These are phyloP conservation scores for Tuctoria greenei DNA, from an alignment of 176 grass and related monocot species.

Conservation along the genomic window DNA sequence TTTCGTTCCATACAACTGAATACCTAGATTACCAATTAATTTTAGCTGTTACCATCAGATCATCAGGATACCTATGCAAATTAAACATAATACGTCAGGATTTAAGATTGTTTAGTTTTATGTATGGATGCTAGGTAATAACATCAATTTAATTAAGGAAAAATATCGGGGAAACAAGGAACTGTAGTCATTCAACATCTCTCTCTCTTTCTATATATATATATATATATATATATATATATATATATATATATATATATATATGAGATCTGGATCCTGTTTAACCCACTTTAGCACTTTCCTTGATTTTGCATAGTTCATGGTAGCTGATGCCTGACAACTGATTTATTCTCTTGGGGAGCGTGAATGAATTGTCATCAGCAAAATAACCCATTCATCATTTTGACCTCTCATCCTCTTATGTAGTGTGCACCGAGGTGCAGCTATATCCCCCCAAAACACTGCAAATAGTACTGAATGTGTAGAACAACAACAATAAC, in stretches of 20 bases:
- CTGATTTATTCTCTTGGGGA: background rate
- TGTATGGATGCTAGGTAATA: background rate
- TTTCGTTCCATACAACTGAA: conserved; percentile 1
- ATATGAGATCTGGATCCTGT: background rate
- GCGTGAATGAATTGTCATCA: background rate
- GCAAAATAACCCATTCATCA: background rate
- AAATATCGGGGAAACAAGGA: background rate
- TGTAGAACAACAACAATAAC: too few relatives aligned
- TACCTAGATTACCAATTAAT: background rate
- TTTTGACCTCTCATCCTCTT: background rate
- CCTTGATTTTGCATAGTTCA: background rate
- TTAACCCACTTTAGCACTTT: conserved; percentile 12
- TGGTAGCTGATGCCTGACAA: background rate
- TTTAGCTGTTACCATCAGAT: background rate
- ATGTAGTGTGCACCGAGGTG: background rate
- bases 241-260: conserved; percentile 5
- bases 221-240: background rate
- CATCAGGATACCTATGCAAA: conserved; percentile 1
- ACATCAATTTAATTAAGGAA: background rate
- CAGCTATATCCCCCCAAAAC: background rate
- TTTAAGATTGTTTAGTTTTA: background rate
- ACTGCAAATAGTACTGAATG: too few relatives aligned
- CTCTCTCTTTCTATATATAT: too few relatives aligned
- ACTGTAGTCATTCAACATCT: background rate
- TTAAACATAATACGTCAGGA: background rate